These are phyloP conservation scores for Trichophyton mentagrophytes DNA, from an alignment of 2,329 filamentous ascomycete genomes.

Conservation along the genomic window DNA sequence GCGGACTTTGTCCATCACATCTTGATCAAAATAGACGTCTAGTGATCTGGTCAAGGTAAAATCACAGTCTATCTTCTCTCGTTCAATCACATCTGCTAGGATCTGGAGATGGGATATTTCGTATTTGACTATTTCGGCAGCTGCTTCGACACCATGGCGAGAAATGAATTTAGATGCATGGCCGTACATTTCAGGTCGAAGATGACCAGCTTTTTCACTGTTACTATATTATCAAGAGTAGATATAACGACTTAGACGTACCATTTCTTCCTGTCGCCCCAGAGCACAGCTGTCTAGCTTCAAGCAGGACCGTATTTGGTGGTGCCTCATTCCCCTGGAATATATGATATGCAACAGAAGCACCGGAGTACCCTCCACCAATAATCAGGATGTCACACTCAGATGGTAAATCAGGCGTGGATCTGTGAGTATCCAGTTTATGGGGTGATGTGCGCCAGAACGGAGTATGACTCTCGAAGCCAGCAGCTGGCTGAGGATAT, in stretches of 20 bases:
- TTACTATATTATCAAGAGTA: neutral
- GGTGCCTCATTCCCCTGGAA: constrained; percentile 17
- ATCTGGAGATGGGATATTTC: constrained; percentile 30
- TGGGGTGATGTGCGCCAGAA: constrained; percentile 35
- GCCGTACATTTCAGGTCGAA: constrained; percentile 33
- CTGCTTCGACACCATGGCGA: constrained; percentile 25
- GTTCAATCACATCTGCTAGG: constrained; percentile 29
- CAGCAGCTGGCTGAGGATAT: neutral
- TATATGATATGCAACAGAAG: constrained; percentile 34
- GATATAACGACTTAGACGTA: constrained; percentile 4
- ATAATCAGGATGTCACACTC: constrained; percentile 37
- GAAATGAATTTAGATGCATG: constrained; percentile 22
- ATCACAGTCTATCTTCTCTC: constrained; percentile 34
- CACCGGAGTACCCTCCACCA: constrained; percentile 38
- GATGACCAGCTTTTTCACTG: constrained; percentile 25
- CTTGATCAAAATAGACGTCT: constrained; percentile 27
- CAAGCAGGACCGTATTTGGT: constrained; percentile 28
- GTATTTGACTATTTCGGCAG: constrained; percentile 28
- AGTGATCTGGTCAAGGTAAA: constrained; percentile 28
- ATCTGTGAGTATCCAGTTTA: constrained; percentile 31
- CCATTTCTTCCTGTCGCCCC: constrained; percentile 37
- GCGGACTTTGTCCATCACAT: constrained; percentile 21
- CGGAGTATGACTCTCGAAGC: neutral
- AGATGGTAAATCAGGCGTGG: constrained; percentile 26
- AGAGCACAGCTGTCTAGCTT: constrained; percentile 31